Conservation (phyloP, 1,284 basidiomycete species). For the Rhodotorula sp. region DNA sequence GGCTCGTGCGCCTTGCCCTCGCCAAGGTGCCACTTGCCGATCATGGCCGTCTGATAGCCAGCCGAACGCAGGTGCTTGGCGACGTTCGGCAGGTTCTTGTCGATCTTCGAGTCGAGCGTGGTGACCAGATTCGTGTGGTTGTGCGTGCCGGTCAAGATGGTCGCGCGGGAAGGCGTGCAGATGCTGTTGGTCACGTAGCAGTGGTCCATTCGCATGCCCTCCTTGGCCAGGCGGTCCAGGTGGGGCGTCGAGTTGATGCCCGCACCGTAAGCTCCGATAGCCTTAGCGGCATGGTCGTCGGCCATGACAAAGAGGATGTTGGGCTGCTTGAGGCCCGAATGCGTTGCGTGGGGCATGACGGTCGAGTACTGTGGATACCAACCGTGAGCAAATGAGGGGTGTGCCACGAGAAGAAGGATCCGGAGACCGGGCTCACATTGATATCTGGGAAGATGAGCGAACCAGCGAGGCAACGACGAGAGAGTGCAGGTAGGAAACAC, state of each 20-base stretch:
- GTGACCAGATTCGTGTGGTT: neutral
- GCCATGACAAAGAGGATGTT: conserved; percentile 10
- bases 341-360: neutral
- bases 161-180: conserved; percentile 1
- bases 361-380: neutral
- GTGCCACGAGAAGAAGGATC: no score
- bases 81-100: conserved; percentile 5
- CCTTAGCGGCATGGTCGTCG: conserved; percentile 6
- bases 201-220: conserved; percentile 5
- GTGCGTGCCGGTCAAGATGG: neutral
- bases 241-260: conserved; percentile 5
- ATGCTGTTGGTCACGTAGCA: conserved; percentile 9
- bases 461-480: no score
- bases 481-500: no score
- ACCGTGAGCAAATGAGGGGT: no score
- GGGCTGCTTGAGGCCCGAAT: neutral
- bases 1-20: conserved; percentile 41
- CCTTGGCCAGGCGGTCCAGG: conserved; percentile 3
- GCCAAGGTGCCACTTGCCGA: conserved; percentile 41
- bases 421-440: no score
- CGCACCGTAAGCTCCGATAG: conserved; percentile 2
- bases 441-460: no score
- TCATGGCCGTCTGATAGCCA: conserved; percentile 11
- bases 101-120: conserved; percentile 12
- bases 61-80: conserved; percentile 1